Evolutionary conservation across 805 yeast genomes (phyloP), one percentile per base, ranked within the genome.

Genomic region (Blastobotrys robertii): DNA sequence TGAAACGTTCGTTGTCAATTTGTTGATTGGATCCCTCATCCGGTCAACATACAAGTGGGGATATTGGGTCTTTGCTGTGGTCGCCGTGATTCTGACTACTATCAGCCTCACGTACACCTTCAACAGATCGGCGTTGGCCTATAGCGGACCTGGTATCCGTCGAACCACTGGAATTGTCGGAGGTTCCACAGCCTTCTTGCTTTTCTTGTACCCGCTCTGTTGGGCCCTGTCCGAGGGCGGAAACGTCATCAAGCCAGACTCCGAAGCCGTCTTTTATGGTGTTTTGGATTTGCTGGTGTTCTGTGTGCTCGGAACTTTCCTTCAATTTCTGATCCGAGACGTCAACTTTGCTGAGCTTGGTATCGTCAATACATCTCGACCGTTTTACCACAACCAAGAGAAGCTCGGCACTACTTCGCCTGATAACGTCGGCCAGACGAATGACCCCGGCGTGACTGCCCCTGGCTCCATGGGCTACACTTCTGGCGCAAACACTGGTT

Each of bases 201-300:
- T 76, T 74, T 55, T 73, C 41, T 61, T 75, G 47, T 73, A 73
- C 50, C 74, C 75, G 41, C 54, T 74, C 46, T 54, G 64, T 32
- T 74, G 77, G 75, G 79, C 74, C 58, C 61, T 74, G 40, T 61
- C 72, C 54, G 82, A 77, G 56, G 83, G 81, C 66, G 81, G 81
- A 59, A 76, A 76, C 54, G 73, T 65, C 38, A 71, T 77, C 46
- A 73, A 68, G 53, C 76, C 77, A 34, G 79, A 75, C 55, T 67
- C 77, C 30, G 81, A 74, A 54, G 71, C 73, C 36, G 76, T 70
- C 15, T 77, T 75, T 62, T 74, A 73, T 54, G 82, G 82, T 64
- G 61, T 76, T 45, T 59, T 77, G 47, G 83, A 77, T 60, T 49
- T 77, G 35, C 49, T 71, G 28, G 59, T 66, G 25, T 68, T 77